phyloP scores from a whole-genome alignment of 2,329 filamentous ascomycete species.

The Fonsecaea pedrosoi region DNA sequence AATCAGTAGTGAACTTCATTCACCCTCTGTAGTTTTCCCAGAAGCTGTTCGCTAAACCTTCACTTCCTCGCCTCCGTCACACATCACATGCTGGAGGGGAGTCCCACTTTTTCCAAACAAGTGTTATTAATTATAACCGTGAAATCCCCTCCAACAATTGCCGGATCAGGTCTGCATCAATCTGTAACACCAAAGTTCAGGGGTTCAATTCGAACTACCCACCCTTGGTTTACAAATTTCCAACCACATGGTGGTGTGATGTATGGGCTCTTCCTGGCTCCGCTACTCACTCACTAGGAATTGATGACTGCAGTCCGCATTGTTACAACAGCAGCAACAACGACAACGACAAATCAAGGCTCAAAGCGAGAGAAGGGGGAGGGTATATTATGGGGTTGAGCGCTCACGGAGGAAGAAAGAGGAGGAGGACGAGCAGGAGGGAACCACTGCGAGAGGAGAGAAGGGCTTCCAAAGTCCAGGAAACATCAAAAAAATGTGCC shows the following conservation, averaged over 20 bases:
- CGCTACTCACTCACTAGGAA: neutral
- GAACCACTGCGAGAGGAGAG: neutral
- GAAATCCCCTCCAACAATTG: neutral
- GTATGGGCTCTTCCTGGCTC: neutral
- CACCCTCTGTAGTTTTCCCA: neutral
- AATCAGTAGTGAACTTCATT: neutral
- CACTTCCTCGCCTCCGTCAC: neutral
- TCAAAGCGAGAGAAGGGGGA: neutral
- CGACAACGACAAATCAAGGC: neutral
- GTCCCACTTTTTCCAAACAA: neutral
- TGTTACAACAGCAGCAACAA: neutral
- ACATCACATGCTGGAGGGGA: no score
- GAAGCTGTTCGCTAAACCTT: neutral
- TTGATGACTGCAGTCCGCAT: neutral
- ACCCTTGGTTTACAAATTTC: neutral
- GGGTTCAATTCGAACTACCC: no score
- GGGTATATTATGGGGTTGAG: slow-evolving; percentile 6
- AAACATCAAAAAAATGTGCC: neutral
- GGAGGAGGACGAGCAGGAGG: slow-evolving; percentile 9
- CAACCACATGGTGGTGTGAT: neutral
- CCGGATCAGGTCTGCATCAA: neutral
- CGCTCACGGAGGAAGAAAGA: slow-evolving; percentile 14
- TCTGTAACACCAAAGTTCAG: neutral
- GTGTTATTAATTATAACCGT: neutral
- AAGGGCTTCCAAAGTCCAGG: neutral